These are phyloP conservation scores for Xylaria digitata DNA, from an alignment of 2,329 filamentous ascomycete genomes.

Conservation along the genomic window DNA sequence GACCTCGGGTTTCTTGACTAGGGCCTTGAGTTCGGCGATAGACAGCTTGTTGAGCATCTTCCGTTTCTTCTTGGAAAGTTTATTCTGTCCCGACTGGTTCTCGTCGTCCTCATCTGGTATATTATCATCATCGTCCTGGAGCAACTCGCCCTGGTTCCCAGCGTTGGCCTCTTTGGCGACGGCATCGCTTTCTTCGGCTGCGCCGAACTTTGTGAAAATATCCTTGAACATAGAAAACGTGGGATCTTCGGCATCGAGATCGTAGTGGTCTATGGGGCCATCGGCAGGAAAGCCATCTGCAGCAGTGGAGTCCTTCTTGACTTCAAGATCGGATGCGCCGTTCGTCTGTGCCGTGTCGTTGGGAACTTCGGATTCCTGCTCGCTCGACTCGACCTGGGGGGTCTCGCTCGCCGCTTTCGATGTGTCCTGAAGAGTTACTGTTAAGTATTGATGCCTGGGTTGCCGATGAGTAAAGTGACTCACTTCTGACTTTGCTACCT, in stretches of 20 bases:
- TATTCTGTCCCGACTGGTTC: conserved; percentile 66
- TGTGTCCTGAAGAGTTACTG: conserved; percentile 37
- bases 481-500: conserved; percentile 72
- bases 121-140: conserved; percentile 84
- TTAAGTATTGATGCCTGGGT: conserved; percentile 21
- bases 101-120: conserved; percentile 88
- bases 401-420: conserved; percentile 45
- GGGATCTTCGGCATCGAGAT: conserved; percentile 75
- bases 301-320: conserved; percentile 55
- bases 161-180: conserved; percentile 72
- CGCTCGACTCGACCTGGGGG: conserved; percentile 51
- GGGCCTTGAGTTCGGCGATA: conserved; percentile 92
- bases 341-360: conserved; percentile 47
- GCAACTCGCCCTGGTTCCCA: conserved; percentile 85
- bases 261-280: conserved; percentile 60
- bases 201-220: conserved; percentile 83
- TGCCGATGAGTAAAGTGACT: conserved; percentile 39
- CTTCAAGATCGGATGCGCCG: conserved; percentile 53
- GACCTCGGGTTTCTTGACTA: conserved; percentile 90
- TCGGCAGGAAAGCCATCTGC: conserved; percentile 56
- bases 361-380: conserved; percentile 44
- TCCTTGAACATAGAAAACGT: conserved; percentile 85
- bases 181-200: conserved; percentile 72
- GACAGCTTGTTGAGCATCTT: conserved; percentile 93
- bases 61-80: conserved; percentile 92